Evolutionary conservation across 805 yeast genomes (phyloP), one percentile per base, ranked within the genome.

Genomic region (Yarrowia sp.): DNA sequence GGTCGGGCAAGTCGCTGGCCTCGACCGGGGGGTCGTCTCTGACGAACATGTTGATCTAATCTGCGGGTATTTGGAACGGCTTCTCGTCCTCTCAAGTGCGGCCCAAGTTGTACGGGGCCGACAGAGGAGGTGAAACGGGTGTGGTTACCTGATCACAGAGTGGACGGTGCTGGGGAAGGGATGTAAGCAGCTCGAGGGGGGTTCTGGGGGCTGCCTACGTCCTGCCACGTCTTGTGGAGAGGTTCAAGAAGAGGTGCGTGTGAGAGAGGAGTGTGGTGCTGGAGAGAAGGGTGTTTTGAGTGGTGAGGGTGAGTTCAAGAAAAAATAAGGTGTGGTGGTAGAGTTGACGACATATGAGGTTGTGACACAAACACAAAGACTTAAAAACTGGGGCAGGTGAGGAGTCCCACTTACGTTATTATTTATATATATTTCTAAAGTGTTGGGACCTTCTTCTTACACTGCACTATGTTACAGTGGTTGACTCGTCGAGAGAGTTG

Each of bases 41-140:
- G 28, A 21, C 28, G 10, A 41, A 40, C 43, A 40, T 40, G 11
- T 5, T 7, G 11, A 26, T 16, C 6, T 33, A 4, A 3, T 35
- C 21, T 35, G 43, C 43, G 43, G 43, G 43, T 19, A 12, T 38
- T 16, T 33, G 41, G 43, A 21, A 19, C 24, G 46, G 28, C 28
- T 41, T 41, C 46, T 22, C 52, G 52, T 46, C 52, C 52, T 46
- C 52, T 10, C 8, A 2, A 0, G 3, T 33, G 56, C 33, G 58
- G 58, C 58, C 58, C 58, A 51, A 51, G 58, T 51, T 51, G 35
- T 51, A 33, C 58, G 58, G 58, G 58, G 58, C 58, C 58, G 16
- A 44, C 30, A 10, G 58, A 35, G 54, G 38, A 32, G 38, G 38
- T 48, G 52, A 8, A 28, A 22, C 40, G 56, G 46, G 56, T 19